Base-by-base conservation (phyloP, 2,329 filamentous ascomycete genomes). In the Akanthomyces lecanii region DNA sequence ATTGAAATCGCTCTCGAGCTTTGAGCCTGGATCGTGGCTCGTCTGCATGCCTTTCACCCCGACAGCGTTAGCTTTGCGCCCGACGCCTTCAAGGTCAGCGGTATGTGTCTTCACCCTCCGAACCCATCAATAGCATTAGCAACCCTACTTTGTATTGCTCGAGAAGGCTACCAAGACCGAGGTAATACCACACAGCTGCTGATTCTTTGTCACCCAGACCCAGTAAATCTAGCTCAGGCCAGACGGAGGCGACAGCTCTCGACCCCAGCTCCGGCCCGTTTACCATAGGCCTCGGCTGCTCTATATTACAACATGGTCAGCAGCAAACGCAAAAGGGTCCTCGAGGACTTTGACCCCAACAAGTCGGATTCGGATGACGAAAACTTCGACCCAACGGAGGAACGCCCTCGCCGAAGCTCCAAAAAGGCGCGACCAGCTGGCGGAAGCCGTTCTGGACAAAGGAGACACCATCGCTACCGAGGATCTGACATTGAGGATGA, bases 321-420 rank as follows among this genome's bases (percentile, higher is more conserved):
- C 51, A 71, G 72, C 63, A 87, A 87, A 72, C 78, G 86, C 61
- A 89, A 87, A 79, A 77, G 81, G 66, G 79, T 79, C 63, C 74
- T 85, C 62, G 81, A 85, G 66, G 79, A 80, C 61, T 89, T 88
- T 67, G 86, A 89, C 72, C 85, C 84, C 3, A 88, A 88, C 72
- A 83, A 86, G 71, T 89, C 86, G 57, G 86, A 89, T 67, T 79
- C 86, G 2, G 82, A 86, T 56, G 86, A 89, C 70, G 85, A 86
- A 67, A 87, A 87, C 72, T 89, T 89, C 69, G 82, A 86, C 63
- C 85, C 85, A 18, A 71, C 72, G 25, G 79, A 81, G 67, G 77
- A 75, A 30, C 75, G 76, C 36, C 76, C 81, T 18, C 75, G 75
- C 16, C 77, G 77, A 64, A 74, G 66, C 64, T 73, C 73, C 61